Evolutionary conservation across 768 basidiomycete genomes (phyloP).

Genomic region (Termitomyces sp.): DNA sequence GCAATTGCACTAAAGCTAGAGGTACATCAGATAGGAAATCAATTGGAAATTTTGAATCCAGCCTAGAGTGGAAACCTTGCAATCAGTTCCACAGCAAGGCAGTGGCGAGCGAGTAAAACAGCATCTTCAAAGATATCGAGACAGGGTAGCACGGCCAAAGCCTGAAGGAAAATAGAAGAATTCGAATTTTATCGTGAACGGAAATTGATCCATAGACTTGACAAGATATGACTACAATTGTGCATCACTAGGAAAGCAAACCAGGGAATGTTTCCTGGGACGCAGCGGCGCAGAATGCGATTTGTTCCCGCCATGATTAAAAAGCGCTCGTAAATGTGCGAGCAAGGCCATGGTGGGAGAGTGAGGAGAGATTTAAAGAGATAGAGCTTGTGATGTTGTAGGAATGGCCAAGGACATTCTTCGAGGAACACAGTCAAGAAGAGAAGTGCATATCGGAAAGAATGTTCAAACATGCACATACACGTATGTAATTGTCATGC

Average conservation of each 20-base stretch:
- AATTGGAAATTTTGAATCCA: background rate
- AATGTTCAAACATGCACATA: background rate
- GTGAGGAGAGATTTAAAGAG: background rate
- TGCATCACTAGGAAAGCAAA: no score
- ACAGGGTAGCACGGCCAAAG: constrained; percentile 35
- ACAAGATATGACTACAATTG: background rate
- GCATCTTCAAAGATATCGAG: constrained; percentile 28
- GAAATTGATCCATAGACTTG: background rate
- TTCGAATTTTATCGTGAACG: no score
- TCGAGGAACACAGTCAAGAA: background rate
- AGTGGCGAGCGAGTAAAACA: constrained; percentile 29
- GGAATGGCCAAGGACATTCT: background rate
- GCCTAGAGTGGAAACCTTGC: constrained; percentile 28
- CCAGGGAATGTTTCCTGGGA: background rate
- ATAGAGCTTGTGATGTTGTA: background rate
- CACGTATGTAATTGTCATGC: background rate
- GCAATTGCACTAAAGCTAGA: background rate
- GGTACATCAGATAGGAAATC: background rate
- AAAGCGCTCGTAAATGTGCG: background rate
- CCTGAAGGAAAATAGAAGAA: constrained; percentile 32
- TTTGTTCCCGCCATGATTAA: no score
- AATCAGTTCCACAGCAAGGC: constrained; percentile 36
- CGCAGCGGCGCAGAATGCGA: background rate
- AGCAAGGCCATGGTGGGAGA: background rate
- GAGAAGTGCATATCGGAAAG: background rate